Evolutionary conservation across 495 filamentous ascomycete genomes (phyloP), one percentile per base, ranked within the genome.

Genomic region (Rostrohypoxylon terebratum): DNA sequence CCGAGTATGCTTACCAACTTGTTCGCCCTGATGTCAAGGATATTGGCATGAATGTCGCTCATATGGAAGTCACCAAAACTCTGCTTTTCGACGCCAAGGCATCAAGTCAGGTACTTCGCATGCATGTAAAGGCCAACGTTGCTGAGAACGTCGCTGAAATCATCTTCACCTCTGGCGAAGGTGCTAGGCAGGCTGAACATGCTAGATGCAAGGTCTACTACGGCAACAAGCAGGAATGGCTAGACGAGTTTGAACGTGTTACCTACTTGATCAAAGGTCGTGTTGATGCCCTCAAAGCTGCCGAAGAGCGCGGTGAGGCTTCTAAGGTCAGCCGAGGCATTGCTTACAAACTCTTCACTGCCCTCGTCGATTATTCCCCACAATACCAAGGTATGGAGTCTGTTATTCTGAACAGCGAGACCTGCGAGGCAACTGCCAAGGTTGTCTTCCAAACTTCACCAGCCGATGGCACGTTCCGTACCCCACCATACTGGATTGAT

Each of bases 341-440:
- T 80, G 89, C 90, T 1, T 96, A 96, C 81, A 92, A 92, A 75
- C 82, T 94, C 11, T 91, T 95, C 70, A 77, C 82, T n/a, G 82
- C 89, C 45, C 80, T 94, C 3, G 92, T 93, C 25, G 87, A 93
- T 45, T 94, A 92, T 71, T 85, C 88, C 45, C 78, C 78, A 0
- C 85, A 87, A 28, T 96, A 92, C 80, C 83, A 86, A 66, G 91
- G 90, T 23, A 90, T 94, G 83, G 86, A 91, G 61, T 91, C 94
- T 63, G 90, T 95, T 50, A 89, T 93, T 57, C 85, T 96, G 10
- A 88, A 94, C 77, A 91, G 89, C 77, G 82, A 83, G 0, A 84
- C 88, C 14, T 88, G 89, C 53, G 93, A 96, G 75, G 91, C 92
- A 34, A 92, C 90, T 33, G 88, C 90, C 42, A 80, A 85, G 40